A percentile compares a stretch with the other conserved stretches of the same genome.
Evolutionary conservation across 306 rosid genomes (phyloP).

Genomic region (Coriaria nepalensis): DNA sequence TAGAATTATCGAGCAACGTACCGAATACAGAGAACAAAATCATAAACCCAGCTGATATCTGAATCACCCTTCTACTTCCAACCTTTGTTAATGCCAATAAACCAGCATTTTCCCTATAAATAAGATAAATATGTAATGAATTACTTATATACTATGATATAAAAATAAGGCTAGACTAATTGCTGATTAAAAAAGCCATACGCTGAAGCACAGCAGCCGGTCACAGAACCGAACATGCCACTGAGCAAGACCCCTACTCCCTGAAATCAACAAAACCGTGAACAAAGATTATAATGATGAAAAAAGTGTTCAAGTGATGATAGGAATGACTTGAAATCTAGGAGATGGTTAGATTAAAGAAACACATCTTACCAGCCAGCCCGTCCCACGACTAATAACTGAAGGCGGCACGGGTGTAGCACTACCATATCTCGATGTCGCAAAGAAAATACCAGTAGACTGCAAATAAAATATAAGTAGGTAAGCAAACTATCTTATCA

Average conservation of each 20-base stretch:
- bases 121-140: neutral
- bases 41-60: slow-evolving; percentile 77
- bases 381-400: slow-evolving; percentile 60
- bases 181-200: slow-evolving; percentile 12
- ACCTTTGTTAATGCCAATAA: slow-evolving; percentile 68
- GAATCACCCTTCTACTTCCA: slow-evolving; percentile 85
- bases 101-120: slow-evolving; percentile 62
- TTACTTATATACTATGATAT: neutral
- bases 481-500: too few species aligned
- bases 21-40: slow-evolving; percentile 75
- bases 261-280: slow-evolving; percentile 30
- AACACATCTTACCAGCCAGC: slow-evolving; percentile 54
- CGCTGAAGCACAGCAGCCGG: slow-evolving; percentile 70
- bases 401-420: slow-evolving; percentile 85
- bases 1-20: slow-evolving; percentile 10
- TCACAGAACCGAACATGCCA: slow-evolving; percentile 54
- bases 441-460: slow-evolving; percentile 72
- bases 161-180: neutral
- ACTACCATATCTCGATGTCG: slow-evolving; percentile 64
- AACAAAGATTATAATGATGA: too few species aligned
- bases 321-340: too few species aligned
- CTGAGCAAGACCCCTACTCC: slow-evolving; percentile 51
- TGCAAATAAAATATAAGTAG: too few species aligned
- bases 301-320: too few species aligned
- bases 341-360: too few species aligned